Conservation (phyloP, 1,139 yeast genomes). For the Pichia sp. region DNA sequence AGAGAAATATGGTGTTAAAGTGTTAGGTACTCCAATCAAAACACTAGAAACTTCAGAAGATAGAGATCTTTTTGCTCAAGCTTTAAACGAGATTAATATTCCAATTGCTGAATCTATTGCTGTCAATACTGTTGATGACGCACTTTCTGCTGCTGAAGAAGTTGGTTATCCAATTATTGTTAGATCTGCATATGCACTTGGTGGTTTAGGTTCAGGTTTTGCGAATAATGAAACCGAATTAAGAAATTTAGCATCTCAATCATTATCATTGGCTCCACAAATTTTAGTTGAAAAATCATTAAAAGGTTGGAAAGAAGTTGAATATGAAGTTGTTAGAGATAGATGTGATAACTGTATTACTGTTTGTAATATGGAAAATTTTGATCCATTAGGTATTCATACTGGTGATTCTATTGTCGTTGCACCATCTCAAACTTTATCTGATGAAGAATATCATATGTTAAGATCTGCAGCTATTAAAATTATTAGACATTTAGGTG, state of each 20-base stretch:
- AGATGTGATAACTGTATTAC: conserved; percentile 95
- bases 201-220: conserved; percentile 98
- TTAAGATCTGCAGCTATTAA: conserved; percentile 95
- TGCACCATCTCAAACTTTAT: conserved; percentile 95
- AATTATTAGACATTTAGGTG: conserved; percentile 95
- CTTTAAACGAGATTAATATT: conserved; percentile 85
- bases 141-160: conserved; percentile 74
- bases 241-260: conserved; percentile 79
- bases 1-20: conserved; percentile 86
- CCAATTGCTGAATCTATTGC: conserved; percentile 97
- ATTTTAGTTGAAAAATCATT: conserved; percentile 92
- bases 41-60: conserved; percentile 96
- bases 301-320: conserved; percentile 99
- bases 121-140: conserved; percentile 88
- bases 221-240: conserved; percentile 80
- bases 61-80: conserved; percentile 91
- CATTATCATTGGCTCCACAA: conserved; percentile 87
- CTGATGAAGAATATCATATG: conserved; percentile 98
- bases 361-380: conserved; percentile 98
- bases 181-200: conserved; percentile 94
- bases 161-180: conserved; percentile 97
- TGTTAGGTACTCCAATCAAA: conserved; percentile 92
- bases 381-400: conserved; percentile 96
- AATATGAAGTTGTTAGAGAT: conserved; percentile 97
- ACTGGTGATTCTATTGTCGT: conserved; percentile 99